Evolutionary conservation across 306 rosid genomes (phyloP).

Genomic region (Vicia faba): DNA sequence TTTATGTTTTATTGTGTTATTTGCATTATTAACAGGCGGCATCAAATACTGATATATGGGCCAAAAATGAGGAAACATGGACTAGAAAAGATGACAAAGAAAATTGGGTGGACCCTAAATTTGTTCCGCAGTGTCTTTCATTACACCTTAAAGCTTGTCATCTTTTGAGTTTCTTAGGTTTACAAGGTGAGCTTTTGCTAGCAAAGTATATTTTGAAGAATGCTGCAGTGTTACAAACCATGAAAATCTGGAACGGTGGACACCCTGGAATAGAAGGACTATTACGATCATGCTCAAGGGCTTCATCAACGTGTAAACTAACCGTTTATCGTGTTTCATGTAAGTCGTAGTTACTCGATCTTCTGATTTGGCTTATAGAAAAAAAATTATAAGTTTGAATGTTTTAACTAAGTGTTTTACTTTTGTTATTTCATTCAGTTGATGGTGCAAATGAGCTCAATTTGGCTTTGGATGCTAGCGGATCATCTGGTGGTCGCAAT

Average conservation of each 20-base stretch:
- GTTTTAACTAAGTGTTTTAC: too few species aligned
- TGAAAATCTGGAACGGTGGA: constrained; percentile 29
- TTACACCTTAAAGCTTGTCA: not conserved
- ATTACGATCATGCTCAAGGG: not conserved
- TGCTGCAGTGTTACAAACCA: not conserved
- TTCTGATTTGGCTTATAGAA: not conserved
- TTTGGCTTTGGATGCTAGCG: too few species aligned
- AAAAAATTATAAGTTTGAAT: too few species aligned
- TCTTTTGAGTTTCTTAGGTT: not conserved
- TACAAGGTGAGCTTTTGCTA: too few species aligned
- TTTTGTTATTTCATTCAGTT: too few species aligned
- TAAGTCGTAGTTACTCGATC: not conserved
- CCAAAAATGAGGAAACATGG: not conserved
- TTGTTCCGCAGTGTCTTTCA: not conserved
- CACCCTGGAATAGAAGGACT: not conserved
- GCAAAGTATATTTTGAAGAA: not conserved
- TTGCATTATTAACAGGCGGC: not conserved
- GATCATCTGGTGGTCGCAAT: too few species aligned
- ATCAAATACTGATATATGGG: too few species aligned
- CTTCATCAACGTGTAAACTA: not conserved
- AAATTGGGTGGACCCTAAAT: too few species aligned
- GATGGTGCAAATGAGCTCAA: too few species aligned
- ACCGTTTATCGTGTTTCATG: not conserved
- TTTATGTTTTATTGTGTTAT: not conserved
- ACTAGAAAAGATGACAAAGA: not conserved